phyloP scores from a whole-genome alignment of 2,329 filamentous ascomycete genomes.

The Penicillium decumbens region DNA sequence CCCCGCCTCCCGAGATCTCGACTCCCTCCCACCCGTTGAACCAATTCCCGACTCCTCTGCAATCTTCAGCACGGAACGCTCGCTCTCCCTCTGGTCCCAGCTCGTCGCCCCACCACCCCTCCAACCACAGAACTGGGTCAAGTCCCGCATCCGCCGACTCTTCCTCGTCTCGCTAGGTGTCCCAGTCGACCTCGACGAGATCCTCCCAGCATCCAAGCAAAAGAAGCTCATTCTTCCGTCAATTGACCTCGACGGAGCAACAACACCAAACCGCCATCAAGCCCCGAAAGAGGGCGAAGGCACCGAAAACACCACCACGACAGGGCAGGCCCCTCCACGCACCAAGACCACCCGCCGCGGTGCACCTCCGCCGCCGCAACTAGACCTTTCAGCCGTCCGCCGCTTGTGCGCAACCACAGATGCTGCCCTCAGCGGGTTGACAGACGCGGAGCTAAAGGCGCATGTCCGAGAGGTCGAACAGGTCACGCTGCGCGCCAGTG shows the following conservation, averaged over 20 bases:
- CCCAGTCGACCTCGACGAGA: constrained; percentile 94
- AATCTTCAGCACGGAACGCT: constrained; percentile 78
- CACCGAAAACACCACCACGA: constrained; percentile 22
- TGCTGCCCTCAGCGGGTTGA: constrained; percentile 74
- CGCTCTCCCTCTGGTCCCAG: constrained; percentile 91
- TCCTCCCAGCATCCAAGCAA: constrained; percentile 92
- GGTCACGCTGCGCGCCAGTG: constrained; percentile 66
- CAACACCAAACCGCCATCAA: constrained; percentile 48
- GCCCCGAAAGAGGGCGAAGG: constrained; percentile 28
- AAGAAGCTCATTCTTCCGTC: constrained; percentile 95
- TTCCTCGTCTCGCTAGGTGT: constrained; percentile 95
- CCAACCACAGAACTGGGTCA: constrained; percentile 95
- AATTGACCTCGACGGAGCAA: constrained; percentile 55
- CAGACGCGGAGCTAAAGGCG: constrained; percentile 65
- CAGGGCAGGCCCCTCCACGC: constrained; percentile 27
- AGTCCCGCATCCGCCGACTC: constrained; percentile 85
- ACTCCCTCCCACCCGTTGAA: constrained; percentile 35
- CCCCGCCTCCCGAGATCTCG: constrained; percentile 37
- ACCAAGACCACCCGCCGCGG: constrained; percentile 38
- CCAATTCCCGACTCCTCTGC: constrained; percentile 45
- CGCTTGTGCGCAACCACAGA: constrained; percentile 80
- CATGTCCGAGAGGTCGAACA: constrained; percentile 68
- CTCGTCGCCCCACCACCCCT: constrained; percentile 90
- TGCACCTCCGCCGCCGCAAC: constrained; percentile 62
- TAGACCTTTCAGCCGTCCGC: constrained; percentile 73